Evolutionary conservation across 306 rosid genomes (phyloP).

Genomic region (Alnus rubra): DNA sequence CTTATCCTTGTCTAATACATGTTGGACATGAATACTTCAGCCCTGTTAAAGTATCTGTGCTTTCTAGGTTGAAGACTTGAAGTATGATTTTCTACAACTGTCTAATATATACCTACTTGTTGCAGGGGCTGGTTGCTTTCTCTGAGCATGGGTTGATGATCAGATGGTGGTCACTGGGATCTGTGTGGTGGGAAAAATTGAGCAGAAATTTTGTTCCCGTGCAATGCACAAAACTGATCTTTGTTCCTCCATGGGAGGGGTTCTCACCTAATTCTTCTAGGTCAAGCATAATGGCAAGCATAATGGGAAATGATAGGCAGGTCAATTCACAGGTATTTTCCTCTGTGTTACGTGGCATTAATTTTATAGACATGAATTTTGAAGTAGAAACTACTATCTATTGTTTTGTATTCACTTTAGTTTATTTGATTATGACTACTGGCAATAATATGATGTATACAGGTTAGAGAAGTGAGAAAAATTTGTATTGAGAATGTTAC

Average conservation of each 20-base stretch:
- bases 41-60: neutral
- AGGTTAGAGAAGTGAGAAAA: neutral
- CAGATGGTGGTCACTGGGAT: slow-evolving; percentile 99
- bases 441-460: neutral
- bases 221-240: slow-evolving; percentile 89
- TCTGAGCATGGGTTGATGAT: slow-evolving; percentile 92
- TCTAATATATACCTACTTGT: slow-evolving; percentile 22
- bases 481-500: neutral
- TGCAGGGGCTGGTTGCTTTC: slow-evolving; percentile 91
- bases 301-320: slow-evolving; percentile 54
- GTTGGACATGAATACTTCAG: neutral
- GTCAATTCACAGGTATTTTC: slow-evolving; percentile 51
- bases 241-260: slow-evolving; percentile 99
- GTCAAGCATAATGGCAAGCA: slow-evolving; percentile 87
- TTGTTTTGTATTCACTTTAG: neutral
- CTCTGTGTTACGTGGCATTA: slow-evolving; percentile 8
- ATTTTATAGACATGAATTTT: neutral
- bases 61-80: neutral
- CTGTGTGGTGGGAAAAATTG: slow-evolving; percentile 96
- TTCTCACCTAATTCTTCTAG: slow-evolving; percentile 95
- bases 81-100: slow-evolving; percentile 2
- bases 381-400: neutral
- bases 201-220: slow-evolving; percentile 84
- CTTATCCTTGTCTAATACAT: neutral
- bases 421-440: neutral